These are phyloP conservation scores for Omphalotus olearius DNA, from an alignment of 1,284 basidiomycete species.

Conservation along the genomic window DNA sequence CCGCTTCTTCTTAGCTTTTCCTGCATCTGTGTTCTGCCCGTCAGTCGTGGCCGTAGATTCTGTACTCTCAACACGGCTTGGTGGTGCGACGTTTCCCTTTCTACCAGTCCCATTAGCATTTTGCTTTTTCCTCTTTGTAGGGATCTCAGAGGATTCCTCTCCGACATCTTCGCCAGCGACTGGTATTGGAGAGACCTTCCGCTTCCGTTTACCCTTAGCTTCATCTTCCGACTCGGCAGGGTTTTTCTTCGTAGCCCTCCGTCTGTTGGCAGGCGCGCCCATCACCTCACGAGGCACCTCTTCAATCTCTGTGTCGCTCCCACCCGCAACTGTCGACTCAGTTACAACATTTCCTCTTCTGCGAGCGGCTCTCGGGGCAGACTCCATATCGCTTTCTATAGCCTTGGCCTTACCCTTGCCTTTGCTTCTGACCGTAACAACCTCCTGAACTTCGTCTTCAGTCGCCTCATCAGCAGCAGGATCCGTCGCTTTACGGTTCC, in stretches of 20 bases:
- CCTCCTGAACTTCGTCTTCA: slow-evolving; percentile 1
- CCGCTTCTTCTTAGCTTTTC: slow-evolving; percentile 39
- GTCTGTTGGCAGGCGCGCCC: background rate
- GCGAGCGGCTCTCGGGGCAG: slow-evolving; percentile 4
- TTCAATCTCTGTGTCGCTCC: slow-evolving; percentile 2
- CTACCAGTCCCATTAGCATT: slow-evolving; percentile 5
- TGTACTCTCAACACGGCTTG: slow-evolving; percentile 16
- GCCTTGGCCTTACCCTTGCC: slow-evolving; percentile 17
- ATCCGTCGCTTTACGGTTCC: background rate
- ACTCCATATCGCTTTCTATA: slow-evolving; percentile 10
- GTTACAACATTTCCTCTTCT: slow-evolving; percentile 10
- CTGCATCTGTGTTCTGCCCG: background rate
- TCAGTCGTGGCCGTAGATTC: slow-evolving; percentile 18
- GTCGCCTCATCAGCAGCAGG: background rate
- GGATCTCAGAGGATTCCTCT: slow-evolving; percentile 10
- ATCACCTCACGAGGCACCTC: background rate
- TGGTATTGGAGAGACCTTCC: slow-evolving; percentile 4
- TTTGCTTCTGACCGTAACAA: slow-evolving; percentile 13
- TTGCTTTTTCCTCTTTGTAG: slow-evolving; percentile 18
- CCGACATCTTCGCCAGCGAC: slow-evolving; percentile 4
- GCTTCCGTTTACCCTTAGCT: slow-evolving; percentile 21
- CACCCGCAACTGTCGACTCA: background rate
- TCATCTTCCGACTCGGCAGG: slow-evolving; percentile 17
- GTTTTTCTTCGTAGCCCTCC: slow-evolving; percentile 14
- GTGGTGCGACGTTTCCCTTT: background rate